phyloP scores from a whole-genome alignment of 495 filamentous ascomycete species.

The Hypomontagnella submonticulosa region DNA sequence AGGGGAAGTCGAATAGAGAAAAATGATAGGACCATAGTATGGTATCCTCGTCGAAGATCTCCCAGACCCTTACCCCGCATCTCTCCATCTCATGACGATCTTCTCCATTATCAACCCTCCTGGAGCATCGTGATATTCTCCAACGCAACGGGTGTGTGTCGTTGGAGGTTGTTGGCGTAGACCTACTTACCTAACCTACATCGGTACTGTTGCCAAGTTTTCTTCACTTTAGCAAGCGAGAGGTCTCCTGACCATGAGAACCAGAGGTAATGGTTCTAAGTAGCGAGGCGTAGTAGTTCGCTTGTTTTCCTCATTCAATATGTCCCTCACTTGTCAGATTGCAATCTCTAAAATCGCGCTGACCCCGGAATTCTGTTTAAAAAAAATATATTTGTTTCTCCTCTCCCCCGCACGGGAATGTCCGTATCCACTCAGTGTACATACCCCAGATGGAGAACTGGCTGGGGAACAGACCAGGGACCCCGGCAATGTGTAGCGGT shows the following conservation, averaged over 20 bases:
- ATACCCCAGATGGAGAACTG: conserved; percentile 28
- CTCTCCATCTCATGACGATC: conserved; percentile 32
- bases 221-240: conserved; percentile 23
- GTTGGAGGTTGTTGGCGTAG: conserved; percentile 22
- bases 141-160: conserved; percentile 31
- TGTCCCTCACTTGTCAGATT: conserved; percentile 2
- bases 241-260: conserved; percentile 24
- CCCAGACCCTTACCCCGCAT: conserved; percentile 42
- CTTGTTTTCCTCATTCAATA: conserved; percentile 22
- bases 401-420: conserved; percentile 35
- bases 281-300: conserved; percentile 18
- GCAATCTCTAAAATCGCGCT: conserved; percentile 17
- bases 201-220: conserved; percentile 23
- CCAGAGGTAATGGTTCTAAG: not conserved
- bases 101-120: conserved; percentile 12
- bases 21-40: conserved; percentile 33
- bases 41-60: conserved; percentile 35
- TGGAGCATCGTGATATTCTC: conserved; percentile 32
- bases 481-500: conserved; percentile 23
- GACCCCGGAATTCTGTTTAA: conserved; percentile 14
- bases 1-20: conserved; percentile 18
- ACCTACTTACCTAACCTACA: conserved; percentile 32
- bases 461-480: conserved; percentile 28
- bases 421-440: conserved; percentile 20
- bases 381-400: conserved; percentile 10